Conservation (phyloP, 306 rosid species). For the Comarum palustre region DNA sequence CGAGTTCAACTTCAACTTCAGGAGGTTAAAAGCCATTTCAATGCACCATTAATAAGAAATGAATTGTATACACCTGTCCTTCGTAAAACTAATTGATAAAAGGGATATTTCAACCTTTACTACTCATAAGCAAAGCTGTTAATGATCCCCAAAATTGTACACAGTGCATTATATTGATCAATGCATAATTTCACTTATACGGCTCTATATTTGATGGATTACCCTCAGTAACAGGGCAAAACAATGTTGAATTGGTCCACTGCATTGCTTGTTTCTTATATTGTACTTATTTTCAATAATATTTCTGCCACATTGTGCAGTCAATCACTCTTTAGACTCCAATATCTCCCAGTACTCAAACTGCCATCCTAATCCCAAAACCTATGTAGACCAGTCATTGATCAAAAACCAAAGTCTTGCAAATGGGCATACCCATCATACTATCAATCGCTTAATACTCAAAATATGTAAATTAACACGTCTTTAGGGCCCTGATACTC, state of each 20-base stretch:
- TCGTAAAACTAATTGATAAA: neutral
- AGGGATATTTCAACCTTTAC: neutral
- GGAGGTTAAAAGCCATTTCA: neutral
- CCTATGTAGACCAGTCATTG: neutral
- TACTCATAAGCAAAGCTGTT: neutral
- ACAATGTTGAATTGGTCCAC: neutral
- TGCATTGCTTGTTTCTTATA: neutral
- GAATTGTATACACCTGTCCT: neutral
- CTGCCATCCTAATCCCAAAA: neutral
- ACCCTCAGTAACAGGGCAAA: neutral
- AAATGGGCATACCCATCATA: neutral
- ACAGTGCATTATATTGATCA: neutral
- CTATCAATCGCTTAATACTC: neutral
- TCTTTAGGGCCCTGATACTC: neutral
- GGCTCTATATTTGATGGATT: too few species aligned
- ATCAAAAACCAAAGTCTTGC: neutral
- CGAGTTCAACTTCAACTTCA: neutral
- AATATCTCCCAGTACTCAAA: neutral
- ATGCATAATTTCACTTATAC: neutral
- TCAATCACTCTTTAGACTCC: neutral
- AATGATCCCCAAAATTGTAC: neutral
- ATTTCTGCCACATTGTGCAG: neutral
- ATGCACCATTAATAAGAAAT: neutral
- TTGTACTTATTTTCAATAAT: neutral
- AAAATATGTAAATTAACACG: neutral